These are phyloP conservation scores for Geotrichum klebahnii DNA, from an alignment of 1,139 yeast genomes.

Conservation along the genomic window DNA sequence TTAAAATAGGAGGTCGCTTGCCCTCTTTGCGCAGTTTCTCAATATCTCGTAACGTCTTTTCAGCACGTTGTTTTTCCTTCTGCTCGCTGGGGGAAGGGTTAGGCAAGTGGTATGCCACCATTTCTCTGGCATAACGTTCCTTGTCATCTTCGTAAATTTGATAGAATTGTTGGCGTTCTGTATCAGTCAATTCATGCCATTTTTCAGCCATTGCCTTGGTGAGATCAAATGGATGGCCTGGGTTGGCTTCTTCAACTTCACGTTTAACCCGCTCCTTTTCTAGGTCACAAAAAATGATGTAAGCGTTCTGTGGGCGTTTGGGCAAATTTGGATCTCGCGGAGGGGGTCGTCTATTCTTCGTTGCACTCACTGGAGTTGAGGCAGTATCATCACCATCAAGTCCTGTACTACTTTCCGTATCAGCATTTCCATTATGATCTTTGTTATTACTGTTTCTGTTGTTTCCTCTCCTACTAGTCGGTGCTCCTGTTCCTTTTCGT, in stretches of 20 bases:
- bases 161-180: constrained; percentile 68
- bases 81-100: constrained; percentile 29
- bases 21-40: constrained; percentile 7
- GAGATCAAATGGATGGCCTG: constrained; percentile 57
- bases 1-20: background rate
- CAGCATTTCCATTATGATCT: background rate
- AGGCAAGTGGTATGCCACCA: constrained; percentile 54
- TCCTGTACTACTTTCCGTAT: no score
- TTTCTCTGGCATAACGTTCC: constrained; percentile 67
- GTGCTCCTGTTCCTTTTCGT: no score
- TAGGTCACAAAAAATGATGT: constrained; percentile 76
- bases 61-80: constrained; percentile 17
- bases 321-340: constrained; percentile 78
- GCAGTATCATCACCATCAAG: background rate
- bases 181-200: constrained; percentile 75
- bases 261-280: constrained; percentile 70
- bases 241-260: constrained; percentile 46
- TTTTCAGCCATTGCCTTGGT: constrained; percentile 77
- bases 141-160: constrained; percentile 77
- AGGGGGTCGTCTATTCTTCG: constrained; percentile 19
- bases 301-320: constrained; percentile 85
- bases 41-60: constrained; percentile 10
- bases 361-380: background rate
- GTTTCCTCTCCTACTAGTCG: no score
- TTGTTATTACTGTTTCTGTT: no score